Base-by-base conservation (phyloP, 2,329 filamentous ascomycete species). In the Phialophora macrospora region DNA sequence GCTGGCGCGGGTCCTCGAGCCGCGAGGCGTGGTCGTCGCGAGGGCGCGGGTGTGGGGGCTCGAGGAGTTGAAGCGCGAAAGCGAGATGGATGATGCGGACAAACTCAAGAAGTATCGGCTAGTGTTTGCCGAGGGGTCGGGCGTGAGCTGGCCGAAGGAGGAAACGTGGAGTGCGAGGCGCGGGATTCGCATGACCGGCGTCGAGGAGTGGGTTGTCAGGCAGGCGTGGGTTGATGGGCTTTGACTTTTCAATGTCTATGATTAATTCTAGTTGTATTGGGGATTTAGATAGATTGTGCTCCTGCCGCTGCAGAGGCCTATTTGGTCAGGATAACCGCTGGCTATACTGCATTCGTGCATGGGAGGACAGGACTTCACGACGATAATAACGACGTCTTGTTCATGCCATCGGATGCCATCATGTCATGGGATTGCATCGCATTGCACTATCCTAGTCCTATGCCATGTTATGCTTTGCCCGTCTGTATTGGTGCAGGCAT, bases 111-210 rank as follows among this genome's bases (percentile, higher is more conserved):
- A 85, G 76, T 90, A 90, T 75, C 78, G 85, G 24, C 77, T 84
- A 67, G 83, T 87, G 0, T 90, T 90, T 78, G 86, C 82, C 0
- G 77, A 83, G 62, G 85, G 85, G 0, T 77, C 75, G 7, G 88
- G 88, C 0, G 83, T 89, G 4, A 81, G 81, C 46, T 90, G 88
- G 88, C 80, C 83, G 7, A 77, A 80, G 72, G 74, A 79, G 9
- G 73, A 72, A 67, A 88, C 85, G 7, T 79, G 86, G 68, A 90
- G 89, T 74, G 55, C 60, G 12, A 44, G 41, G 34, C 56, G 41
- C 30, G 67, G 67, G 4, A 58, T 68, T 49, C 44, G 55, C 22
- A 61, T 72, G 61, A 52, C 62, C 32, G 55, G 62, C 1, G 61
- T 71, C 12, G 70, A 67, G 48, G 69, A 63, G 44, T 72, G 64